A percentile compares a stretch with the other conserved stretches of the same genome.
Conservation (phyloP, 176 grass and related monocot species). For the Triticum turgidum region DNA sequence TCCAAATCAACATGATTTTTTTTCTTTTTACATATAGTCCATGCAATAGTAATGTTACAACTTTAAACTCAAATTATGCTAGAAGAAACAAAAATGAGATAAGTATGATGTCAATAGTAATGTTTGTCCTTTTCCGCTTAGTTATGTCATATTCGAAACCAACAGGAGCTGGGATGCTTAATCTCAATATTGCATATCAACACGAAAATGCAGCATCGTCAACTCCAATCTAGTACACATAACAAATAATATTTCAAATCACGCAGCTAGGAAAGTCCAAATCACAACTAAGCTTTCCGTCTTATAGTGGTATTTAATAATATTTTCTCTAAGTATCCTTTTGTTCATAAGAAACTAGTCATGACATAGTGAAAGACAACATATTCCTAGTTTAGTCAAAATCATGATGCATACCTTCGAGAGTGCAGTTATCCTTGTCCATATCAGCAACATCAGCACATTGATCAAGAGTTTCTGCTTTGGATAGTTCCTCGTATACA, state of each 20-base stretch:
- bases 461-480: constrained; percentile 59
- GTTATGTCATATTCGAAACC: not conserved
- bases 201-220: not conserved
- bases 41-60: not conserved
- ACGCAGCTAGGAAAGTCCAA: not conserved
- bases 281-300: not conserved
- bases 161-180: not conserved
- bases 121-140: not conserved
- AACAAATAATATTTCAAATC: not conserved
- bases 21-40: not conserved
- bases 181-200: not conserved
- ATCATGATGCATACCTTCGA: constrained; percentile 64
- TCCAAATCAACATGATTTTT: not conserved
- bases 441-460: constrained; percentile 27
- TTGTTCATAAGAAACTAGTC: not conserved
- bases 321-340: not conserved
- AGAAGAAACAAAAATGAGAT: not conserved
- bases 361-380: not conserved
- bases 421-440: constrained; percentile 46
- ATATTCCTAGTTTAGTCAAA: not conserved
- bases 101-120: not conserved
- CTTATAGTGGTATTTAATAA: not conserved
- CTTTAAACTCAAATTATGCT: not conserved
- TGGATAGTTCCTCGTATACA: constrained; percentile 79
- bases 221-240: not conserved